Evolutionary conservation across 768 basidiomycete genomes (phyloP), one percentile per base, ranked within the genome.

Genomic region (Saitozyma podzolica): DNA sequence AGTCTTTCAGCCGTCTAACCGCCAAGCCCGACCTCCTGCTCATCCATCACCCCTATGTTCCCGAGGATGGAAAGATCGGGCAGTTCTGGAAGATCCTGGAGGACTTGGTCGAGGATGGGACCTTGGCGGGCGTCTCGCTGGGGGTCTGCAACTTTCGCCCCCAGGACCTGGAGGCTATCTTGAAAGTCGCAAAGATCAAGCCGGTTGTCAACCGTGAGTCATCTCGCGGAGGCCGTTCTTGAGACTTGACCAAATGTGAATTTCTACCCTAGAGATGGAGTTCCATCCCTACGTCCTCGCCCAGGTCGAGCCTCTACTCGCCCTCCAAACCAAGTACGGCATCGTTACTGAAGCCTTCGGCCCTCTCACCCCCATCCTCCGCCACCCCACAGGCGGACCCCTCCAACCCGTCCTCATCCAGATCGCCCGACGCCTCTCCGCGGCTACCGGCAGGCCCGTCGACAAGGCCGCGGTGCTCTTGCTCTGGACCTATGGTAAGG

Each of bases 231-330:
- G 9, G 9, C 58, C 7, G 45, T 57, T 43, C 14, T 47, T 37
- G 13, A 17, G 10, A 8, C 14, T 20, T 57, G 14, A 16, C 11
- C 9, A 14, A 49, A 48, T 10, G 45, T n/a, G 10, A 47, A 47
- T 10, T 47, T n/a, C 10, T 47, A 47, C 20, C 9, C 49, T 49
- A 71, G 67, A 67, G 56, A n/a, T 76, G 55, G 76, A 78, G 54
- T 78, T 68, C 67, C 79, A 80, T 67, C 79, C 79, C 7, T 76
- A 73, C 63, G 64, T 77, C 29, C 65, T 80, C 40, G 41, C 56
- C 0, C 73, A 75, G 61, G 56, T 77, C 45, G 62, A 76, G n/a
- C 68, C 73, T 2, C 57, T 78, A 6, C 54, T 77, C n/a, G 59
- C 63, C 20, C 67, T 76, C 39, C 65, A 68, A 9, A 50, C 61